Percentiles rank a stretch among this genome's conserved stretches.
These are phyloP conservation scores for Blastobotrys aristatus DNA, from an alignment of 1,139 yeast genomes.

Conservation along the genomic window DNA sequence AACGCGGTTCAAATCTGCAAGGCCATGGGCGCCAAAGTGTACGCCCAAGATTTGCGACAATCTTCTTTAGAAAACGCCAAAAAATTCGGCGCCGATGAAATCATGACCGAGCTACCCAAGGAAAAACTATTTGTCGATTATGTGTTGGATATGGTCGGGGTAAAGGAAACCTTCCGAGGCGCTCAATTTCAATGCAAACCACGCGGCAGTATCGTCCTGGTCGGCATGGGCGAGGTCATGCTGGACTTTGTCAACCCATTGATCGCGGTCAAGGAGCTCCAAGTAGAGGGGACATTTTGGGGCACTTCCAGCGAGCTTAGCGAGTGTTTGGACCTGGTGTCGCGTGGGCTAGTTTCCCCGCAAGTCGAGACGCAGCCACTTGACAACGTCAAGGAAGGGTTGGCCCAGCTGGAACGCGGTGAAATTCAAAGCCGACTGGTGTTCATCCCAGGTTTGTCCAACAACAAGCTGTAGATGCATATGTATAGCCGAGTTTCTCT, in stretches of 20 bases:
- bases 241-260: constrained; percentile 33
- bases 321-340: constrained; percentile 45
- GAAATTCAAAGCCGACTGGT: constrained; percentile 44
- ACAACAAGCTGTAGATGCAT: too few species aligned
- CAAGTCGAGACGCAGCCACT: constrained; percentile 36
- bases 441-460: constrained; percentile 38
- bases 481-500: too few species aligned
- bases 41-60: constrained; percentile 41
- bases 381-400: constrained; percentile 38
- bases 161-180: constrained; percentile 35
- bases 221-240: constrained; percentile 43
- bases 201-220: constrained; percentile 42
- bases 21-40: constrained; percentile 40
- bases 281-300: constrained; percentile 43
- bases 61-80: constrained; percentile 35
- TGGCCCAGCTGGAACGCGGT: constrained; percentile 40
- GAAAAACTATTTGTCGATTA: constrained; percentile 27
- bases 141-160: constrained; percentile 47
- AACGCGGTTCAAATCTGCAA: constrained; percentile 46
- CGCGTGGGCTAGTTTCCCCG: constrained; percentile 42
- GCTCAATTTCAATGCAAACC: constrained; percentile 33
- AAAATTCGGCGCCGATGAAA: constrained; percentile 43
- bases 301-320: constrained; percentile 46
- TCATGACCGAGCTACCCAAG: constrained; percentile 34
- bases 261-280: constrained; percentile 41